Conservation (phyloP, 768 basidiomycete species). For the Tylopilus sp. region DNA sequence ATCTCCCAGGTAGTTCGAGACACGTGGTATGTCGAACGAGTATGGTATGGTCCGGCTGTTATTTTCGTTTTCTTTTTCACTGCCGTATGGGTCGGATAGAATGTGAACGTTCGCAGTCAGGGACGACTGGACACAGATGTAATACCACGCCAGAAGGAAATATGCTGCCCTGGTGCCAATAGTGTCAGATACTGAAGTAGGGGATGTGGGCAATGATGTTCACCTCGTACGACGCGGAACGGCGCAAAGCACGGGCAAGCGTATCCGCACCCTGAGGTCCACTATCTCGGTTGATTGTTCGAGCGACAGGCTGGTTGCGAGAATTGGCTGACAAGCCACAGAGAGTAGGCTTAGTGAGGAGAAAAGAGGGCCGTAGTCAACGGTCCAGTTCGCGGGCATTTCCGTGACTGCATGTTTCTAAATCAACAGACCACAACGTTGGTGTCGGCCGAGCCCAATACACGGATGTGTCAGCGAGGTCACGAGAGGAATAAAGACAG, state of each 20-base stretch:
- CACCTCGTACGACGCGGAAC: not conserved
- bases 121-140: not conserved
- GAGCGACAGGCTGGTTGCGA: not conserved
- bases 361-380: constrained; percentile 4
- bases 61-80: not conserved
- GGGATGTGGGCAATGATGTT: not conserved
- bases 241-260: not conserved
- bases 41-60: not conserved
- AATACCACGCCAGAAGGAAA: not conserved
- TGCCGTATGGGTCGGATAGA: not conserved
- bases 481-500: constrained; percentile 3
- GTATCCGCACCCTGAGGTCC: too few relatives aligned
- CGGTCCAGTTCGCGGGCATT: constrained; percentile 10
- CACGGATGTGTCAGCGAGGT: constrained; percentile 12
- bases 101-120: not conserved
- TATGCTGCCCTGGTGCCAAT: not conserved
- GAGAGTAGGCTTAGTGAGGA: not conserved
- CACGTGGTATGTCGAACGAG: not conserved
- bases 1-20: not conserved
- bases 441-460: not conserved
- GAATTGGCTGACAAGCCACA: constrained; percentile 1
- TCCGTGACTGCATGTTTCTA: constrained; percentile 10
- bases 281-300: not conserved
- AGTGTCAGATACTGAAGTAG: not conserved
- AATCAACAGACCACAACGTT: constrained; percentile 9